Base-by-base conservation (phyloP, 148 eudicot genomes). In the Rheum nobile region DNA sequence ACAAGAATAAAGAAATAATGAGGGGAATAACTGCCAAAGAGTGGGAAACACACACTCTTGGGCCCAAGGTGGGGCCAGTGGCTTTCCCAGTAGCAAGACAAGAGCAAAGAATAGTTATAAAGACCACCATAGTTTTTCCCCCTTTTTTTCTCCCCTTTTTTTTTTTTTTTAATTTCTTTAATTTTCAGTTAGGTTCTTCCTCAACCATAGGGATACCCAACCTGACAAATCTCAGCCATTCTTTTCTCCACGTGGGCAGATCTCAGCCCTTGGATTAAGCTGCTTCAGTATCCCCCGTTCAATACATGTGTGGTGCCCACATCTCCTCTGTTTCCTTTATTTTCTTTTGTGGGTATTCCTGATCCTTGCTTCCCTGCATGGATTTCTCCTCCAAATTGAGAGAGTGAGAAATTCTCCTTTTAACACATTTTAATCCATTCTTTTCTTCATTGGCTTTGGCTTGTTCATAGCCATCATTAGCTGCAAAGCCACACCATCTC, bases 391-490 rank as follows among this genome's bases (percentile, higher is more conserved):
- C 50, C 50, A n/a, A 69, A 17, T 69, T 69, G 67, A 54, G 67
- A 28, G 6, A 26, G 4, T 54, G 34, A 11, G 35, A 61, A 61
- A 29, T 29, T 61, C 67, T 54, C 13, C 61, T 54, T 46, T 54
- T 54, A 54, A 9, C 48, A 29, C 41, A 41, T 71, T 39, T 19
- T 39, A 38, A n/a, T 71, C 73, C 50, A 38, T 71, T 35, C 72
- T 69, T 69, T 69, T 32, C 26, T 69, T 69, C 17, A n/a, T 24
- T 39, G 50, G 73, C 13, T 41, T 71, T 39, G 73, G 73, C 73
- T 71, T 43, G 73, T 71, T 71, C 31, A 41, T 71, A 71, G 73
- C 50, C 73, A 71, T 71, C 73, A 71, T 71, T 71, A 71, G 73
- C 73, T 71, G 73, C 47, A 43, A 71, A 38, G 73, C 73, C 73